These are phyloP conservation scores for Fistulinella prunicolor DNA, from an alignment of 768 basidiomycete species.

Conservation along the genomic window DNA sequence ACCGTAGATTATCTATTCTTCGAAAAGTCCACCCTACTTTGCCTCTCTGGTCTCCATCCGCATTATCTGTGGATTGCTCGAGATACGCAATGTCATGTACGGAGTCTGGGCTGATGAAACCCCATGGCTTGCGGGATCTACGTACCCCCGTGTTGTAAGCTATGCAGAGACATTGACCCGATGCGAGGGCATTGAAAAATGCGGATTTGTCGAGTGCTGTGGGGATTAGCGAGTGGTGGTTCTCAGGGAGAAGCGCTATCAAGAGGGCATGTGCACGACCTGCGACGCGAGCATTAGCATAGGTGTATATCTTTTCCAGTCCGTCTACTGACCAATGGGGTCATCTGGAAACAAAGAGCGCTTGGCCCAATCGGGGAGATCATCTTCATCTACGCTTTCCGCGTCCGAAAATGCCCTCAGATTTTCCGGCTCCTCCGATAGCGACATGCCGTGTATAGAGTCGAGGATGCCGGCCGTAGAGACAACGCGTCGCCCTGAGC, in stretches of 20 bases:
- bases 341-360: constrained; percentile 52
- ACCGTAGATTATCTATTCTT: constrained; percentile 77
- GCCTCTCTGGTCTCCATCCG: constrained; percentile 38
- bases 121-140: constrained; percentile 82
- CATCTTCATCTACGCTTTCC: constrained; percentile 60
- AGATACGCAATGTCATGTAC: constrained; percentile 78
- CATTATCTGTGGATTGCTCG: constrained; percentile 45
- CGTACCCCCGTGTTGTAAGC: constrained; percentile 83
- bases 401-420: constrained; percentile 43
- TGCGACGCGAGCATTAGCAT: constrained; percentile 26
- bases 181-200: constrained; percentile 59
- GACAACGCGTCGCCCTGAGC: constrained; percentile 47
- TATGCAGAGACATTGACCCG: constrained; percentile 75
- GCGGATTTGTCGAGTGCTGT: constrained; percentile 30
- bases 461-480: constrained; percentile 56
- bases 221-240: constrained; percentile 43
- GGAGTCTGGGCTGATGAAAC: constrained; percentile 72
- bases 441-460: constrained; percentile 45
- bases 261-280: constrained; percentile 67
- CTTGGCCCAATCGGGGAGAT: constrained; percentile 77
- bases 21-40: constrained; percentile 81
- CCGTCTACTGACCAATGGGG: constrained; percentile 49
- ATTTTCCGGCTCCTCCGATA: constrained; percentile 58
- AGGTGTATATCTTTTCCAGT: constrained; percentile 1
- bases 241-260: constrained; percentile 53